These are phyloP conservation scores for Panicum hallii DNA, from an alignment of 202 grass and related monocot species.

Conservation along the genomic window DNA sequence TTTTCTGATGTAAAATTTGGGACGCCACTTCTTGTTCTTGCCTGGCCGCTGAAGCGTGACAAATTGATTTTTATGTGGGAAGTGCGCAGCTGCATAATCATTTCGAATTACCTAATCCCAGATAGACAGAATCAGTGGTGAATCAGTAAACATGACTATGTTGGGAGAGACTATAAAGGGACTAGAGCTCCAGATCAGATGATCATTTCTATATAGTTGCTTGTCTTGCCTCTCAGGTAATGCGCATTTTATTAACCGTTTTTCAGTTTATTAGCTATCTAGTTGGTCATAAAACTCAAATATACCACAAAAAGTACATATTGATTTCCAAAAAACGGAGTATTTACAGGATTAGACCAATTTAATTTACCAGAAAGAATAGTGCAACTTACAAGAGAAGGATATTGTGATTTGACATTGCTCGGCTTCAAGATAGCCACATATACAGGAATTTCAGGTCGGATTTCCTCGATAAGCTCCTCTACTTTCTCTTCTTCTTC, in stretches of 20 bases:
- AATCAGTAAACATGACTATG: slow-evolving; percentile 11
- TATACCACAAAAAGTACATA: background rate
- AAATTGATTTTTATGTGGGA: background rate
- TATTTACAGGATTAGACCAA: background rate
- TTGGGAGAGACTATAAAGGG: background rate
- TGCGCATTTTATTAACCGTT: background rate
- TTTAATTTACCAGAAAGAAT: background rate
- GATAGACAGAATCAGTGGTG: background rate
- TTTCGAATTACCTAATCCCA: slow-evolving; percentile 31
- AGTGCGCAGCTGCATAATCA: slow-evolving; percentile 22
- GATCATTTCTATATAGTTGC: too few relatives aligned
- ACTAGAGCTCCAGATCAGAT: background rate
- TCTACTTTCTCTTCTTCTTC: slow-evolving; percentile 28
- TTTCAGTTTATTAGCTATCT: background rate
- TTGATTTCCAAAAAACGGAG: background rate
- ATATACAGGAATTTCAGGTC: slow-evolving; percentile 27
- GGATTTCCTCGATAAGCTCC: slow-evolving; percentile 14
- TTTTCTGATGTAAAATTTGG: slow-evolving; percentile 12
- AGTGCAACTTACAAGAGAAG: slow-evolving; percentile 1
- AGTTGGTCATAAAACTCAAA: background rate
- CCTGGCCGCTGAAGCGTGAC: slow-evolving; percentile 22
- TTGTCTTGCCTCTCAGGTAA: too few relatives aligned
- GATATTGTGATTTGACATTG: background rate
- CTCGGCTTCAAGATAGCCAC: slow-evolving; percentile 32
- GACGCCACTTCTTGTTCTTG: slow-evolving; percentile 44